Base-by-base conservation (phyloP, 768 basidiomycete genomes). In the Multifurca ochricompacta region DNA sequence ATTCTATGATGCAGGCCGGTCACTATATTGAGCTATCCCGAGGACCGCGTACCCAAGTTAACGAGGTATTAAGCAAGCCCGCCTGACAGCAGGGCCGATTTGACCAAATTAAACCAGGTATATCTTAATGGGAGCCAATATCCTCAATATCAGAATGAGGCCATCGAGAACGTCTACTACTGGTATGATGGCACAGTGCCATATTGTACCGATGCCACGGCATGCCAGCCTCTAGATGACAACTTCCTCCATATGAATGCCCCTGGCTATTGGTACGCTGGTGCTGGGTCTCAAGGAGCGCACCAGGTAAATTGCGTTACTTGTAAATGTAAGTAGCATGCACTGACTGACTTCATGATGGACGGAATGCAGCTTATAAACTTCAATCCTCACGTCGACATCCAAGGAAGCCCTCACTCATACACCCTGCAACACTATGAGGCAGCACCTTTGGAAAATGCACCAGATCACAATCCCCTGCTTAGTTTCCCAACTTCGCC, bases 161-260 rank as follows among this genome's bases (percentile, higher is more conserved):
- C 39, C 4, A 42, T 57, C 45, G 39, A 57, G 21, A 52, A 57
- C 8, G 51, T 52, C 32, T 48, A 51, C 45, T 57, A 57, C 32
- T 57, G 56, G 56, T 52, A 57, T 14, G 56, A 57, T n/a, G 56
- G 56, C 3, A 40, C 46, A 11, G 37, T 57, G 10, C 56, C 56
- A 48, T 57, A 47, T 42, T 57, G 21, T 16, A 52, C 51, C 32
- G 50, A 57, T 48, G 44, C 32, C 6, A 41, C 50, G 18, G 31
- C 45, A 34, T 52, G 32, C 32, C 56, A 47, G 18, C 51, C 50
- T 19, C 16, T 52, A 13, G 56, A 57, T 32, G 56, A 57, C n/a
- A 42, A 34, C 21, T 52, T 28, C 32, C 14, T 42, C 31, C 45
- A 51, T 11, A 23, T 47, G 49, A 52, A 42, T 39, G 19, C 25